phyloP scores from a whole-genome alignment of 2,329 filamentous ascomycete species.

The Sphaerulina vaccinii region DNA sequence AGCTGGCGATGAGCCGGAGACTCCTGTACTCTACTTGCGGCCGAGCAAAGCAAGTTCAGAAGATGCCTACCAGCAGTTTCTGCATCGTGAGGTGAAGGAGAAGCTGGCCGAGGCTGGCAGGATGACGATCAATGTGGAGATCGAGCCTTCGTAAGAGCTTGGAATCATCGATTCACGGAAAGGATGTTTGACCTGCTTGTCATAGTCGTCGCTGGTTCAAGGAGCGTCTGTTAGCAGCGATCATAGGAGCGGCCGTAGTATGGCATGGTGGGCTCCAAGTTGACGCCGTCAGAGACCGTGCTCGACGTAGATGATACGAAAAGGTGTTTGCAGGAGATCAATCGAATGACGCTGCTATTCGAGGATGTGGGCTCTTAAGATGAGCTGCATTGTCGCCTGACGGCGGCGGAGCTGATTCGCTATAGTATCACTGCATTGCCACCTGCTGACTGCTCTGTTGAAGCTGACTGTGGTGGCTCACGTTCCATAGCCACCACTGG shows the following conservation, averaged over 20 bases:
- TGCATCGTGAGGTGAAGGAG: background rate
- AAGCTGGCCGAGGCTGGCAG: background rate
- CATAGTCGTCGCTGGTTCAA: too few species aligned
- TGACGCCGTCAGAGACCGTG: background rate
- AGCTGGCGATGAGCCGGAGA: background rate
- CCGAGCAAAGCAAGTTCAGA: background rate
- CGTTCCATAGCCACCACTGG: background rate
- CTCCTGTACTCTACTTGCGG: background rate
- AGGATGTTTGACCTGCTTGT: too few species aligned
- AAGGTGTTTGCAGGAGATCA: background rate
- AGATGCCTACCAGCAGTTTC: background rate
- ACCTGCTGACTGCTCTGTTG: too few species aligned
- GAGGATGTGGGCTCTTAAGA: background rate
- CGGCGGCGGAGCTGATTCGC: background rate
- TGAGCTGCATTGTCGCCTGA: background rate
- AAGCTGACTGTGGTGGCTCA: background rate
- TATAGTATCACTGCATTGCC: background rate
- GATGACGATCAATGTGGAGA: background rate
- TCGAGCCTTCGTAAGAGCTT: background rate
- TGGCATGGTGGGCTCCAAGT: background rate
- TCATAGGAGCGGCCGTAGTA: too few species aligned
- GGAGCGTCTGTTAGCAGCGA: too few species aligned
- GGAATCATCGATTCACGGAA: too few species aligned
- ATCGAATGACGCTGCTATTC: background rate
- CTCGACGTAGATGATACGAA: background rate